Conservation (phyloP, 208 protist genomes). For the Wallacemonas sp. region DNA sequence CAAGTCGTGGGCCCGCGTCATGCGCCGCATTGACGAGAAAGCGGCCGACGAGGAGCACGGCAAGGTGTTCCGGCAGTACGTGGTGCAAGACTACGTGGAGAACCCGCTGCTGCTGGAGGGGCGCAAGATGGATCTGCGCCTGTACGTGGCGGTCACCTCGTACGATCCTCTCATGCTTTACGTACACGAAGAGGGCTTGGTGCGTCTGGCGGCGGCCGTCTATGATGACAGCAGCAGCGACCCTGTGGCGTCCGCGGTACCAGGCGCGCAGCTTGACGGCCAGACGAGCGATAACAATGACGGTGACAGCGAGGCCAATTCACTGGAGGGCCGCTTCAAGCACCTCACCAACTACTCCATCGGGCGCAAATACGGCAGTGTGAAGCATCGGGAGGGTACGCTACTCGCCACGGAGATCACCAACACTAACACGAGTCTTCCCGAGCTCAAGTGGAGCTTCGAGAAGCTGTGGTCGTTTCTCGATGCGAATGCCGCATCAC, state of each 20-base stretch:
- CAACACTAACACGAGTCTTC: background rate
- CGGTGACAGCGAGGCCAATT: background rate
- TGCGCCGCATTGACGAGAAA: conserved; percentile 54
- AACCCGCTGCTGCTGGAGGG: conserved; percentile 93
- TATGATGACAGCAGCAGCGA: conserved; percentile 50
- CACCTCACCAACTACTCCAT: conserved; percentile 95
- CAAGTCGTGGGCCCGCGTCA: conserved; percentile 48
- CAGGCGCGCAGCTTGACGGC: background rate
- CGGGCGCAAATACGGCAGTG: conserved; percentile 50
- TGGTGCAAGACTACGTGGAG: conserved; percentile 95
- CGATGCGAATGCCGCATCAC: conserved; percentile 18
- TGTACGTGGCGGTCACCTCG: conserved; percentile 94
- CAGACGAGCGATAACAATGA: background rate
- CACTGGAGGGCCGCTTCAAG: conserved; percentile 48
- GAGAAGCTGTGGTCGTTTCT: conserved; percentile 62
- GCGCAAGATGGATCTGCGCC: conserved; percentile 94
- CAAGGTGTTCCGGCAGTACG: conserved; percentile 47
- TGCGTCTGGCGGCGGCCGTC: conserved; percentile 90
- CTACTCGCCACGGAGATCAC: background rate
- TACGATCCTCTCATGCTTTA: conserved; percentile 91
- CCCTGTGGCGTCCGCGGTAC: background rate
- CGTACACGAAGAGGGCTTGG: conserved; percentile 93
- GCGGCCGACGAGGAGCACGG: conserved; percentile 19
- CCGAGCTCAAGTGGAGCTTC: conserved; percentile 76
- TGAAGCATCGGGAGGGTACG: background rate